Evolutionary conservation across 148 eudicot genomes (phyloP), one percentile per base, ranked within the genome.

Genomic region (Tetragonia tetragonoides): DNA sequence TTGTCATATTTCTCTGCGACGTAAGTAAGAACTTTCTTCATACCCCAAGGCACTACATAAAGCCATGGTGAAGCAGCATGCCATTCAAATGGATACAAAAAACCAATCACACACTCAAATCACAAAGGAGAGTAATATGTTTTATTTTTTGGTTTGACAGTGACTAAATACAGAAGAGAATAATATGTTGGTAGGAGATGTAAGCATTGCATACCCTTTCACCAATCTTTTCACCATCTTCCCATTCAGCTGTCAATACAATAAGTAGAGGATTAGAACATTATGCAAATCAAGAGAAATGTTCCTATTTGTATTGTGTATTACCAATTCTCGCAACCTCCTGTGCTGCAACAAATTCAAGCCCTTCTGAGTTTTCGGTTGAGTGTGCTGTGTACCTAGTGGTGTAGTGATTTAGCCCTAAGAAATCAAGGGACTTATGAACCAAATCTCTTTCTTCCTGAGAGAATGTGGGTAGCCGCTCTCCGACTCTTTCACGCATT

Each of bases 61-160:
- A 92, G 94, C 97, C 97, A 92, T 53, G 85, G 39, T 37, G 94
- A 92, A 82, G 91, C 97, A 61, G 94, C 97, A 94, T 92, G 94
- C 72, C 78, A 84, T 68, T 67, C 68, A 81, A 28, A 53, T 63
- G 11, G 62, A 70, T 64, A 74, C 51, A 68, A 39, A 38, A 78
- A 59, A 80, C 78, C 70, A 79, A 51, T 82, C 66, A 79, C 16
- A 64, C 6, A 15, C 28, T 39, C 9, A 57, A 41, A 28, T 28
- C 34, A 28, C 34, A 28, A 68, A 37, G 7, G 20, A 28, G 51
- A 44, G 34, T 28, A 28, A 28, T 28, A 28, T 28, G 34, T 28
- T 28, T 28, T 28, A 28, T 28, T 28, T 28, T 28, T 28, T 28
- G 34, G 34, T 28, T 28, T 28, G 34, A 28, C 34, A 28, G 34